These are phyloP conservation scores for Coemansia sp. DNA, from an alignment of 192 early-diverging fungal species.

Conservation along the genomic window DNA sequence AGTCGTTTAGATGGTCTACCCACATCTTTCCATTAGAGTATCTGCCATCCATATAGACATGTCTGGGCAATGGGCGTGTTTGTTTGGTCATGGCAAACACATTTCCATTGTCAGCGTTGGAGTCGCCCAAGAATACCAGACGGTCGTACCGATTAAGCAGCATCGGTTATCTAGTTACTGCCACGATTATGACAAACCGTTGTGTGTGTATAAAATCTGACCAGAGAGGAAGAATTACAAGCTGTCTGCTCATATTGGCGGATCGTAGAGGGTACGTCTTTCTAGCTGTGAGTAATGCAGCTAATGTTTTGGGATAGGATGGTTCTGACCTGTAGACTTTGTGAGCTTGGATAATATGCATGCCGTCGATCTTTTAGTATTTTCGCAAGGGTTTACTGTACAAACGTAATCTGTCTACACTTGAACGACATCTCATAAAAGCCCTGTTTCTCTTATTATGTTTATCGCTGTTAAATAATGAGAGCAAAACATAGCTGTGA, in stretches of 20 bases:
- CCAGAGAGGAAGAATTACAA: neutral
- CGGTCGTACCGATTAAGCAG: slow-evolving; percentile 26
- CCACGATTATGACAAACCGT: neutral
- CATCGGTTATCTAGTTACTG: slow-evolving; percentile 1
- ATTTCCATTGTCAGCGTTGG: slow-evolving; percentile 53
- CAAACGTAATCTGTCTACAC: neutral
- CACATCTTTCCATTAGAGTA: slow-evolving; percentile 47
- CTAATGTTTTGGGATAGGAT: slow-evolving; percentile 10
- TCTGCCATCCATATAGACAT: slow-evolving; percentile 43
- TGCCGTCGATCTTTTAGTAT: neutral
- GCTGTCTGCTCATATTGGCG: neutral
- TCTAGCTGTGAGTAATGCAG: neutral
- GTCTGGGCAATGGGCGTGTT: slow-evolving; percentile 24
- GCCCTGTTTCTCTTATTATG: neutral
- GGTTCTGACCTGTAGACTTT: neutral
- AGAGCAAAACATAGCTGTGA: neutral
- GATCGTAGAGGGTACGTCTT: neutral
- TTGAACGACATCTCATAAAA: neutral
- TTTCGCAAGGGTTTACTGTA: neutral
- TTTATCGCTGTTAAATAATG: neutral
- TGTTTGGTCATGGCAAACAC: slow-evolving; percentile 34
- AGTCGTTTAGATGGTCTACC: slow-evolving; percentile 35
- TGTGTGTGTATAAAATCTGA: neutral
- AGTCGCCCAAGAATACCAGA: slow-evolving; percentile 52
- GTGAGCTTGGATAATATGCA: neutral